These are phyloP conservation scores for Rossbeevera mucosa DNA, from an alignment of 768 basidiomycete species.

Conservation along the genomic window DNA sequence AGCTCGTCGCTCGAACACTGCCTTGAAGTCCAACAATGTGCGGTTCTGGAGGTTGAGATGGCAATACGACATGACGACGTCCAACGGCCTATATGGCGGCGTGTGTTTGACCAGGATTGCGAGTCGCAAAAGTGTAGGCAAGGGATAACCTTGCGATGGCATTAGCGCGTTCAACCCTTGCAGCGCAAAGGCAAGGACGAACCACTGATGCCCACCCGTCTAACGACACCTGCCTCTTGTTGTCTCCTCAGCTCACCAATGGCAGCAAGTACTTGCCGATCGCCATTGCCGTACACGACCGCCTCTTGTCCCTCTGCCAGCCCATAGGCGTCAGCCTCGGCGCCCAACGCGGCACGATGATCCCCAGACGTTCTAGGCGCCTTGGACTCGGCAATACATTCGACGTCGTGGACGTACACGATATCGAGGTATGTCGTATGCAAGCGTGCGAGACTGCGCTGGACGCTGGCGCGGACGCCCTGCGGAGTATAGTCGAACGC, in stretches of 20 bases:
- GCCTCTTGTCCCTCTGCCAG: constrained; percentile 53
- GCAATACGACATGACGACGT: constrained; percentile 76
- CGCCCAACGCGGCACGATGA: constrained; percentile 49
- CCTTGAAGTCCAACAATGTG: constrained; percentile 51
- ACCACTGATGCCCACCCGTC: constrained; percentile 79
- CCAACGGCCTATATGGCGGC: constrained; percentile 65
- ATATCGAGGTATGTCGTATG: constrained; percentile 75
- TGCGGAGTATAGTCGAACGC: constrained; percentile 72
- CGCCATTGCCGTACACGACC: constrained; percentile 60
- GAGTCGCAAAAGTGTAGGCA: constrained; percentile 80
- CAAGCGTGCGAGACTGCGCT: constrained; percentile 61
- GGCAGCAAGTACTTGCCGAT: constrained; percentile 66
- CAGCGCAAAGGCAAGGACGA: background rate
- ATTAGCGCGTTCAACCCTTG: background rate
- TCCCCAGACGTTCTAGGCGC: constrained; percentile 50
- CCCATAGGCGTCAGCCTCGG: constrained; percentile 60
- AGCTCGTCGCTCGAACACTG: constrained; percentile 57
- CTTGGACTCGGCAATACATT: constrained; percentile 61
- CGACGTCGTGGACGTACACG: constrained; percentile 82
- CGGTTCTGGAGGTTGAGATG: constrained; percentile 75
- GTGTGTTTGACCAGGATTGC: constrained; percentile 68
- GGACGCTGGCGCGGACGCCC: constrained; percentile 61
- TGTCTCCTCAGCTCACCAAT: constrained; percentile 60
- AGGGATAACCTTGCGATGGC: constrained; percentile 62
- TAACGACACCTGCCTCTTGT: constrained; percentile 68